Conservation (phyloP, 345 rosid genomes). For the Salix purpurea region DNA sequence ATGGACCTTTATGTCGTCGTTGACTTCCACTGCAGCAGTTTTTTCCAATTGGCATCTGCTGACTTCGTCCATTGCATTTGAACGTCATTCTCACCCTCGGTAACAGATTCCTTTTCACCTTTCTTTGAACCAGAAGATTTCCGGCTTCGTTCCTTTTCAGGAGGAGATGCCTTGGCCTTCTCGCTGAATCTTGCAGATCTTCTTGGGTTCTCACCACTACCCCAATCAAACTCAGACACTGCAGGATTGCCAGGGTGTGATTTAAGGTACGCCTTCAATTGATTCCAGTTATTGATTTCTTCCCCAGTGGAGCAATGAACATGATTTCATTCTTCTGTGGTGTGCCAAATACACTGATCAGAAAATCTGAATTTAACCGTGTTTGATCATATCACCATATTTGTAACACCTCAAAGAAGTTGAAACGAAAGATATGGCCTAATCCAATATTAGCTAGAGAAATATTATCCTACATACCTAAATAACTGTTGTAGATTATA, state of each 20-base stretch:
- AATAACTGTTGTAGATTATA: not conserved
- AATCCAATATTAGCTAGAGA: not conserved
- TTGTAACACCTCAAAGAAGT: not conserved
- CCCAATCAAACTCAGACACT: constrained; percentile 68
- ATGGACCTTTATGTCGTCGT: constrained; percentile 14
- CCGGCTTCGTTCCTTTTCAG: constrained; percentile 57
- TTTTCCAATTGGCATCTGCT: constrained; percentile 21
- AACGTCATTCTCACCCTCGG: constrained; percentile 31
- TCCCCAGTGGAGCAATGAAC: constrained; percentile 81
- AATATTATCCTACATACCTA: not conserved
- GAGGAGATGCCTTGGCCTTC: constrained; percentile 65
- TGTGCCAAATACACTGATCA: constrained; percentile 49
- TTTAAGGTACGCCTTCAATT: constrained; percentile 73
- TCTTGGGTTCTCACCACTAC: constrained; percentile 75
- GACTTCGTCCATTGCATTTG: constrained; percentile 14
- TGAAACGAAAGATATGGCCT: not conserved
- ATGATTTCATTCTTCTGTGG: constrained; percentile 59
- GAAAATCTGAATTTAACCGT: constrained; percentile 3
- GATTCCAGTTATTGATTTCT: constrained; percentile 57
- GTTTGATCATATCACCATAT: no score
- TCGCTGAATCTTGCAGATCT: constrained; percentile 78
- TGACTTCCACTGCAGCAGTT: constrained; percentile 11
- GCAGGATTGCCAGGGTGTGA: constrained; percentile 65
- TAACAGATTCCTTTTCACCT: constrained; percentile 35
- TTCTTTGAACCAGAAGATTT: constrained; percentile 49